phyloP scores from a whole-genome alignment of 768 basidiomycete species.

The Clavaria fumosa region DNA sequence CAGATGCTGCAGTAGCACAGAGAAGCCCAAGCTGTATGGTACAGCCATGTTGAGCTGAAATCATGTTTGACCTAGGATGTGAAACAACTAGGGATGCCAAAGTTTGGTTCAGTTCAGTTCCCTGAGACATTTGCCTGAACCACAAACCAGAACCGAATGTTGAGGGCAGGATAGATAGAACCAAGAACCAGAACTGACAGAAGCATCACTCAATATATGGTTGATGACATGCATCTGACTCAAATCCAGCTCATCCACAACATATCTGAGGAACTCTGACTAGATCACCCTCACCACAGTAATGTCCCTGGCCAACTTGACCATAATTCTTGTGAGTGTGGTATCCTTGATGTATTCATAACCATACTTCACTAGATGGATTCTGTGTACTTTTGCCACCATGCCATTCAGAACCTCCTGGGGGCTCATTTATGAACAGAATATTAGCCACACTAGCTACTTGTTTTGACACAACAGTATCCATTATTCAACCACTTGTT shows the following conservation, averaged over 20 bases:
- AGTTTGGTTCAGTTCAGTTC: too few relatives aligned
- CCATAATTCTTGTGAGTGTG: conserved; percentile 9
- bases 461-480: conserved; percentile 2
- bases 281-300: conserved; percentile 5
- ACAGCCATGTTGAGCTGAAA: too few relatives aligned
- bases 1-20: too few relatives aligned
- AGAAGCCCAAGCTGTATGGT: too few relatives aligned
- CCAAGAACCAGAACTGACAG: too few relatives aligned
- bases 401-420: neutral
- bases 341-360: neutral
- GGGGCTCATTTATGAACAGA: conserved; percentile 5
- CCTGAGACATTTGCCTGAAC: too few relatives aligned
- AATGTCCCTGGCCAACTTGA: conserved; percentile 1
- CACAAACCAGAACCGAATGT: too few relatives aligned
- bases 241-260: conserved; percentile 18
- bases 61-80: too few relatives aligned
- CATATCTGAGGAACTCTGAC: conserved; percentile 13
- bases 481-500: neutral
- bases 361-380: conserved; percentile 13
- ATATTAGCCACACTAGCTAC: conserved; percentile 13
- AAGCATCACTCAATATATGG: conserved; percentile 16
- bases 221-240: conserved; percentile 18
- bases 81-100: too few relatives aligned
- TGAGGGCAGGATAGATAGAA: too few relatives aligned
- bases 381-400: conserved; percentile 18